Base-by-base conservation (phyloP, 352 stramenopile species). In the Phytophthora quininea region DNA sequence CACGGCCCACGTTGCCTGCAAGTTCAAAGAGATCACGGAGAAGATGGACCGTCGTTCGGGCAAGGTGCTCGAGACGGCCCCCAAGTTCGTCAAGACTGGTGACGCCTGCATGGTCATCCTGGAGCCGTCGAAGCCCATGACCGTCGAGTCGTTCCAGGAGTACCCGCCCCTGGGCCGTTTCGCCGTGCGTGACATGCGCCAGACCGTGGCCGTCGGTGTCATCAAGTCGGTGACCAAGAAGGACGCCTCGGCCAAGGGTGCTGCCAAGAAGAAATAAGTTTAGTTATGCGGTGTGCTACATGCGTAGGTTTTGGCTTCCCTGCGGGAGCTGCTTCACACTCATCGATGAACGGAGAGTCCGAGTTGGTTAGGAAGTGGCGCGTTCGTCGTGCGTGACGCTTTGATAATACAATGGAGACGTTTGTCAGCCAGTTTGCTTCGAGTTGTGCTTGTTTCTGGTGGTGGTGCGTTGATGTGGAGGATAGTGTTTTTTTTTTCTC, bases 1-100 rank as follows among this genome's bases (percentile, higher is more conserved):
- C 87, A 99, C 97, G 32, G 89, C 94, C 7, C 97, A 99, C 76
- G 93, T 99, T 73, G 91, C 96, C 19, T 99, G 97, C 84, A 96
- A 91, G 73, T 98, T 99, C 77, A 85, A 82, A 59, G 70, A 88
- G 58, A 98, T 99, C 72, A 95, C 90, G 56, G 80, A 98, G 72
- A 99, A 98, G 86, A 97, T 99, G 76, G 97, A 99, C 82, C 89
- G 96, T 60, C 82, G 90, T 71, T 98, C 96, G 29, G 97, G 97
- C 74, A 98, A 98, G 74, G 84, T 98, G 46, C 60, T 99, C n/a
- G 96, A 99, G 73, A 74, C 77, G 53, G 91, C 98, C 64, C 96
- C 97, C 33, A 91, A 98, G 71, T 97, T 93, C 70, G 86, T 99
- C 30, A 96, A 98, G 88, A 92, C 86, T 40, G 98, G 97, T 48